phyloP scores from a whole-genome alignment of 2,329 filamentous ascomycete species.

The Scytalidium sp. region DNA sequence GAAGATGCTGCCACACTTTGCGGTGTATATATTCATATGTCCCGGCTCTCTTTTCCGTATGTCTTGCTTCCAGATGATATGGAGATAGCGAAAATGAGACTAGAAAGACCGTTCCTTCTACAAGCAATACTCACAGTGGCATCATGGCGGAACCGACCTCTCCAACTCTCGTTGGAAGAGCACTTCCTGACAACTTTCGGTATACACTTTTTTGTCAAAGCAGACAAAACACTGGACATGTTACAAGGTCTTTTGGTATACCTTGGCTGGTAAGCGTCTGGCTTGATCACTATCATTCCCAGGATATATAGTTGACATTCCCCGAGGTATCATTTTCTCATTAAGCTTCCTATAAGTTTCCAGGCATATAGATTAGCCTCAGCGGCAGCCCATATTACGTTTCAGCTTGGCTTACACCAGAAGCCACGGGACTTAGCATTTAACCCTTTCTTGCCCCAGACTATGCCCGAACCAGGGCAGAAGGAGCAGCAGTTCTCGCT shows the following conservation, averaged over 20 bases:
- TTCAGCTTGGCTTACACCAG: neutral
- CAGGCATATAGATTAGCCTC: neutral
- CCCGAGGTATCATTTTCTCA: neutral
- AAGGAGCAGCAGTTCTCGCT: neutral
- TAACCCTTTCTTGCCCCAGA: neutral
- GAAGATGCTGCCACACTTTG: neutral
- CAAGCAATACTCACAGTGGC: neutral
- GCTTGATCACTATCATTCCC: neutral
- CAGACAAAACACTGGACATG: neutral
- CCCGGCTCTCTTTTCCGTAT: neutral
- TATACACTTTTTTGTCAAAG: neutral
- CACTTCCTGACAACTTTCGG: neutral
- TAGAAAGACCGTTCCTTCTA: neutral
- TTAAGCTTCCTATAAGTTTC: neutral
- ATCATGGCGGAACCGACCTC: neutral
- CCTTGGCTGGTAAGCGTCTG: neutral
- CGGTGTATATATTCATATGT: neutral
- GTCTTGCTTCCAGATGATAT: neutral
- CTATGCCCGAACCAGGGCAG: neutral
- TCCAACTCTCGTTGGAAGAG: neutral
- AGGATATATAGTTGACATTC: neutral
- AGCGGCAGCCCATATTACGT: neutral
- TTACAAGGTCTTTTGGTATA: neutral
- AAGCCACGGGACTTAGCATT: neutral
- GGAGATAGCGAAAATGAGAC: neutral